Base-by-base conservation (phyloP, 345 rosid species). In the Raphanus raphanistrum region DNA sequence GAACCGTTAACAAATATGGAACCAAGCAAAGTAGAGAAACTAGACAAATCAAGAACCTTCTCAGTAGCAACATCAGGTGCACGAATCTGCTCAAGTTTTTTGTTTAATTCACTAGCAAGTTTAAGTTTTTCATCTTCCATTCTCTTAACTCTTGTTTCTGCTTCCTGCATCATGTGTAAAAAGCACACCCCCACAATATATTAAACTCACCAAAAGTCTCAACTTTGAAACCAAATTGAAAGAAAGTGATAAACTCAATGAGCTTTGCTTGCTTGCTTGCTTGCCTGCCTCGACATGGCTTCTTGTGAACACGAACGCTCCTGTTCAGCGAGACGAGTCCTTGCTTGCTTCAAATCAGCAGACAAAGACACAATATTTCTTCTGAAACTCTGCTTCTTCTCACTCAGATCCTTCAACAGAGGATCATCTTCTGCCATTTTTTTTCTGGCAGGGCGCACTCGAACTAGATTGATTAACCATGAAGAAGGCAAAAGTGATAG, bases 311-410 rank as follows among this genome's bases (percentile, higher is more conserved):
- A 90, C 2, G 85, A 85, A 65, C 89, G 90, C 72, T 90, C 89
- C 52, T 90, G 88, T 36, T 85, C 84, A 1, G 88, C 84, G 64
- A 94, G 87, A 64, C 97, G 93, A 80, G 76, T 79, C 63, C 97
- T 90, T 1, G 83, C 93, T 63, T 87, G 91, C 80, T 88, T 92
- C 81, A 94, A 85, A 82, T 92, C 98, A 2, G 91, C 85, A 6
- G 97, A 97, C 15, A 94, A 82, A 13, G 95, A 94, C 45, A 87
- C 95, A 13, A 94, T 95, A 83, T 92, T 94, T 63, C 86, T 84
- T 76, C 91, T 79, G 69, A 94, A 94, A 79, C 82, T 87, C 64
- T 85, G 97, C 82, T 94, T 94, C 91, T 87, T 94, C 89, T 92
- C 98, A 71, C 90, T 84, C 80, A 94, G 76, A 76, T 92, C 98